These are phyloP conservation scores for Encephalitozoon romaleae DNA, from an alignment of 371 early-diverging fungal genomes.

Conservation along the genomic window DNA sequence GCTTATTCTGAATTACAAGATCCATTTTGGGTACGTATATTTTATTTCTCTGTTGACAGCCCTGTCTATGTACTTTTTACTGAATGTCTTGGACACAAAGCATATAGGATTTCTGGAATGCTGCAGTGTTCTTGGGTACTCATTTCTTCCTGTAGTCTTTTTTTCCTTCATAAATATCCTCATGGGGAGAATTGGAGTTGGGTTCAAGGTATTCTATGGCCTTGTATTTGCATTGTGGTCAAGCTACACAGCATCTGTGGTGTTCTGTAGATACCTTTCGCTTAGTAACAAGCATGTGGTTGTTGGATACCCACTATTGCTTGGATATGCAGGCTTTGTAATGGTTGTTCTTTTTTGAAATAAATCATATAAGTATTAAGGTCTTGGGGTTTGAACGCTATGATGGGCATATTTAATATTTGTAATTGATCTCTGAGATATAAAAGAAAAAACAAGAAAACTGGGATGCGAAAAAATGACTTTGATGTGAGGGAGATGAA, in stretches of 20 bases:
- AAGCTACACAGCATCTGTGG: constrained; percentile 31
- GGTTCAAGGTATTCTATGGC: constrained; percentile 20
- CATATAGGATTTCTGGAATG: constrained; percentile 28
- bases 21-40: constrained; percentile 61
- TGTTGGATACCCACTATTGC: constrained; percentile 58
- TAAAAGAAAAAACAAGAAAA: constrained; percentile 2
- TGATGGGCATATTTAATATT: neutral
- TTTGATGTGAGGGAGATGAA: constrained; percentile 27
- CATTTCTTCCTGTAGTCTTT: constrained; percentile 52
- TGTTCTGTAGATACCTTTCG: constrained; percentile 42
- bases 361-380: neutral
- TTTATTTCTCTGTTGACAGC: constrained; percentile 43
- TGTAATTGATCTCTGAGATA: neutral
- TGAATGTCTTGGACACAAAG: constrained; percentile 37
- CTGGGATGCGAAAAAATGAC: constrained; percentile 2
- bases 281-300: constrained; percentile 43
- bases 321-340: constrained; percentile 54
- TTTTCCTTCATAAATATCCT: constrained; percentile 45
- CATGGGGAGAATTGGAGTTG: constrained; percentile 15
- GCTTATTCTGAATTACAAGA: constrained; percentile 53
- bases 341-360: constrained; percentile 54
- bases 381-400: neutral
- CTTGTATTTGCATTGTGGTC: constrained; percentile 45
- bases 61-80: constrained; percentile 51
- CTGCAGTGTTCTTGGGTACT: constrained; percentile 57